Conservation (phyloP, 2,329 filamentous ascomycete genomes). For the Colletotrichum scovillei region DNA sequence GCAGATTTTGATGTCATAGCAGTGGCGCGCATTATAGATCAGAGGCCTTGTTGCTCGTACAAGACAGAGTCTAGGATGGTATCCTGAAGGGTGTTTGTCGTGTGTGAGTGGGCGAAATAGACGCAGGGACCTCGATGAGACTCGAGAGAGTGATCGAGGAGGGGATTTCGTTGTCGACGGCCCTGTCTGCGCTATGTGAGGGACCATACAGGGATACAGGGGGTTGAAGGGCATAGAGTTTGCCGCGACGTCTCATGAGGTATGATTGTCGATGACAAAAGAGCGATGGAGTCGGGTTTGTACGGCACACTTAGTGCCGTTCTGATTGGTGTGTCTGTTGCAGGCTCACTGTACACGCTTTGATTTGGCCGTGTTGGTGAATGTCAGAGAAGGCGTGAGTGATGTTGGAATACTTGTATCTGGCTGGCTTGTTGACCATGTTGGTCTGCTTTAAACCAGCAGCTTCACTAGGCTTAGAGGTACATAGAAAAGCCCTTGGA, state of each 20-base stretch:
- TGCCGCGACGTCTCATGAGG: constrained; percentile 32
- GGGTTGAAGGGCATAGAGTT: constrained; percentile 8
- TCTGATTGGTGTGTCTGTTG: background rate
- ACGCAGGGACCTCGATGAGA: background rate
- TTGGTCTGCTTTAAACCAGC: too few relatives aligned
- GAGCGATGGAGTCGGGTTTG: constrained; percentile 4
- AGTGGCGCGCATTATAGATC: constrained; percentile 14
- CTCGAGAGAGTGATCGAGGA: background rate
- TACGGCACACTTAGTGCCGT: background rate
- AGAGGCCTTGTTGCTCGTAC: background rate
- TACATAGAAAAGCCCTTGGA: too few relatives aligned
- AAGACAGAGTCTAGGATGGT: background rate
- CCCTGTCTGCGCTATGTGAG: background rate
- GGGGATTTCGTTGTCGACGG: background rate
- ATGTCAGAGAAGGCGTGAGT: background rate
- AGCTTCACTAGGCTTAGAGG: too few relatives aligned
- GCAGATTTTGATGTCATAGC: background rate
- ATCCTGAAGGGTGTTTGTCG: background rate
- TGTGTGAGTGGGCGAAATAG: constrained; percentile 1
- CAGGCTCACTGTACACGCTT: background rate
- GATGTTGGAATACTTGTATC: too few relatives aligned
- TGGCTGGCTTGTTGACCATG: too few relatives aligned
- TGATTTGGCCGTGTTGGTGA: background rate
- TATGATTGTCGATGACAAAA: constrained; percentile 21
- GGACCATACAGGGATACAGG: constrained; percentile 4